phyloP scores from a whole-genome alignment of 441 rosid genomes.

The Pelargonium myrrhifolium region DNA sequence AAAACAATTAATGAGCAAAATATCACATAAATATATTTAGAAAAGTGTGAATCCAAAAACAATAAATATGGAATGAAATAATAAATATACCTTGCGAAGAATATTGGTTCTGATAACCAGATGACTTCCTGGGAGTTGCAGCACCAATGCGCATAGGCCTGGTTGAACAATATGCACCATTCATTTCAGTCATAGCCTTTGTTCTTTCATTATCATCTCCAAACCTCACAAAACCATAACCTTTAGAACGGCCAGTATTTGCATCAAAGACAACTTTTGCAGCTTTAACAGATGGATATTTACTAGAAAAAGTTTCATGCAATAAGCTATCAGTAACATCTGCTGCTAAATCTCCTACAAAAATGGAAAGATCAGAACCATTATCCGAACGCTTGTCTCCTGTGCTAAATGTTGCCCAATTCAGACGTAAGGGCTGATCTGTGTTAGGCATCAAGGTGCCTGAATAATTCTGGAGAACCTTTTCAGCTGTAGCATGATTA shows the following conservation, averaged over 20 bases:
- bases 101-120: slow-evolving; percentile 61
- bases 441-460: slow-evolving; percentile 60
- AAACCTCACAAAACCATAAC: slow-evolving; percentile 93
- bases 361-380: slow-evolving; percentile 78
- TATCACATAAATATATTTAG: neutral
- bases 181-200: slow-evolving; percentile 85
- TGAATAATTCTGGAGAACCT: slow-evolving; percentile 57
- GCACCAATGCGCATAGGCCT: slow-evolving; percentile 94
- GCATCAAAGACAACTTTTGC: slow-evolving; percentile 86
- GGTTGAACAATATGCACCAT: slow-evolving; percentile 75
- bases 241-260: slow-evolving; percentile 81
- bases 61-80: neutral
- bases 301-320: slow-evolving; percentile 53
- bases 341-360: slow-evolving; percentile 88
- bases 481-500: slow-evolving; percentile 68
- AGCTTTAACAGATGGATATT: slow-evolving; percentile 72
- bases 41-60: neutral
- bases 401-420: slow-evolving; percentile 89
- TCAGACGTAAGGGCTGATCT: slow-evolving; percentile 75
- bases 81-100: slow-evolving; percentile 38
- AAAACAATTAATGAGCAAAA: neutral
- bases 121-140: slow-evolving; percentile 84
- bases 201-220: slow-evolving; percentile 73
- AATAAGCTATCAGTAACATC: slow-evolving; percentile 74
- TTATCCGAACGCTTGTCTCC: slow-evolving; percentile 79